phyloP scores from a whole-genome alignment of 257 asterid genomes.

The Rauvolfia tetraphylla region DNA sequence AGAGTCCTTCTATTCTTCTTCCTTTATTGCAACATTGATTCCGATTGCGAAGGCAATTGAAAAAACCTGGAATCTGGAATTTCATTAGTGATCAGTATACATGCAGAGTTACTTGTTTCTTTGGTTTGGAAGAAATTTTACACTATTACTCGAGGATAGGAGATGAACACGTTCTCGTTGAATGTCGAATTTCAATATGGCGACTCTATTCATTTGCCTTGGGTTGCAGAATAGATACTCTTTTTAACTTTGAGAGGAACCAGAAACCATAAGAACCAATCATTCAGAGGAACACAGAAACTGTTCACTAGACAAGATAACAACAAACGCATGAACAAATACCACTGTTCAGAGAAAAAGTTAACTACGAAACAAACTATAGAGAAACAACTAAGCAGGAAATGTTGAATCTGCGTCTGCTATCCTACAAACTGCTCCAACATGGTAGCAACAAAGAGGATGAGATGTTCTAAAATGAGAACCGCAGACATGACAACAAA shows the following conservation, averaged over 20 bases:
- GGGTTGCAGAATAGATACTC: too few species aligned
- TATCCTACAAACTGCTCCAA: conserved; percentile 10
- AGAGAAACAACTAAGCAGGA: neutral
- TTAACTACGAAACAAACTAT: neutral
- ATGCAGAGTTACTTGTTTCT: too few species aligned
- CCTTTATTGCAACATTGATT: too few species aligned
- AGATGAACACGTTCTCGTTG: too few species aligned
- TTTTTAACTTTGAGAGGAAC: neutral
- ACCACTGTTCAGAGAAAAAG: neutral
- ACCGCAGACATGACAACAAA: conserved; percentile 28
- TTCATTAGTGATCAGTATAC: too few species aligned
- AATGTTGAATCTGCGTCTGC: neutral
- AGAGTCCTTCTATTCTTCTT: too few species aligned
- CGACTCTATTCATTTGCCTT: too few species aligned
- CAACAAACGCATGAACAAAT: neutral
- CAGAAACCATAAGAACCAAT: neutral
- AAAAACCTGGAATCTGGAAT: too few species aligned
- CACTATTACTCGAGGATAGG: too few species aligned
- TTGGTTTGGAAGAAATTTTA: too few species aligned
- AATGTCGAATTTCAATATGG: too few species aligned
- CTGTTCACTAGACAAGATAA: neutral
- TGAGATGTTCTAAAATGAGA: conserved; percentile 28
- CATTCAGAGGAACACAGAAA: neutral
- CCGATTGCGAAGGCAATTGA: too few species aligned
- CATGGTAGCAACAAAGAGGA: conserved; percentile 31